phyloP scores from a whole-genome alignment of 208 protist genomes.

The Entamoeba moshkovskii region DNA sequence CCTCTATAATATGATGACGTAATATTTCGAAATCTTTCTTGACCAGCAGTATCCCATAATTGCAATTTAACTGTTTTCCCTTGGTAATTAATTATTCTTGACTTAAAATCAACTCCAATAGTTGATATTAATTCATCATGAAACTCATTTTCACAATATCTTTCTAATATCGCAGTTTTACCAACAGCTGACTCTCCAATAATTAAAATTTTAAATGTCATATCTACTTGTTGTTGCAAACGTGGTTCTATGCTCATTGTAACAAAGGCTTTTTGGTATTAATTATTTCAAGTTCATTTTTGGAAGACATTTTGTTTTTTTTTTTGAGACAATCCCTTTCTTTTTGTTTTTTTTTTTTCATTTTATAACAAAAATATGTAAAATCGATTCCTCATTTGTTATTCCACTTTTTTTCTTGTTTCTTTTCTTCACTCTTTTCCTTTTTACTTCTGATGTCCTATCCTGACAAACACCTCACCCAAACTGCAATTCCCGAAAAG shows the following conservation, averaged over 20 bases:
- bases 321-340: too few relatives aligned
- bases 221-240: background rate
- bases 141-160: background rate
- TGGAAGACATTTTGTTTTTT: background rate
- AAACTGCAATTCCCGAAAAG: too few relatives aligned
- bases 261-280: background rate
- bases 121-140: background rate
- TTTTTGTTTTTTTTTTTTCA: too few relatives aligned
- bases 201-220: background rate
- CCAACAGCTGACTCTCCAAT: background rate
- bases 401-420: too few relatives aligned
- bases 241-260: background rate
- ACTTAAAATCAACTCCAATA: background rate
- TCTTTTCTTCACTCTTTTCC: too few relatives aligned
- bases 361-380: too few relatives aligned
- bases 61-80: background rate
- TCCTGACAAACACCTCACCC: too few relatives aligned
- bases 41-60: slow-evolving; percentile 13
- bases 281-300: background rate
- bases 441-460: too few relatives aligned
- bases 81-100: background rate
- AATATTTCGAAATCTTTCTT: slow-evolving; percentile 20
- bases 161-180: background rate
- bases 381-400: too few relatives aligned
- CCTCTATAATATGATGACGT: slow-evolving; percentile 23